Conservation (phyloP, 352 stramenopile genomes). For the Phytophthora vignae region DNA sequence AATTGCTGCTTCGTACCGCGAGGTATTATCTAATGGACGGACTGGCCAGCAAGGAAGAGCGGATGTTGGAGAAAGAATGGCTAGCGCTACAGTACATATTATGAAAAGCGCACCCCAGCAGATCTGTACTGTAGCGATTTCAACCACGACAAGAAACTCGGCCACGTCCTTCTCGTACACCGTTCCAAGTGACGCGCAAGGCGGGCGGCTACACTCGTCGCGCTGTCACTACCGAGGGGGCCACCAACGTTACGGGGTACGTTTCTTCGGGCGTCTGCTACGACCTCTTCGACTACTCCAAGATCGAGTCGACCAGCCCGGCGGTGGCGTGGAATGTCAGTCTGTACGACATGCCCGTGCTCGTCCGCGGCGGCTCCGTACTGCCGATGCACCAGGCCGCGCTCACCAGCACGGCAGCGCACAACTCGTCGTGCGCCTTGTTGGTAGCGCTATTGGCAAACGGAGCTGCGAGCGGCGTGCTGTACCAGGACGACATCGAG, state of each 20-base stretch:
- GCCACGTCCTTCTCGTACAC: no score
- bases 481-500: conserved; percentile 68
- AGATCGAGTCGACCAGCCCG: conserved; percentile 23
- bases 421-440: conserved; percentile 57
- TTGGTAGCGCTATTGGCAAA: conserved; percentile 45
- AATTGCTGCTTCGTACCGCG: no score
- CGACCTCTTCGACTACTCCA: conserved; percentile 63
- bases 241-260: conserved; percentile 54
- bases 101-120: no score
- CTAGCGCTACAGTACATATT: no score
- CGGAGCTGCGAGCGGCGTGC: conserved; percentile 41
- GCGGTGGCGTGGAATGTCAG: conserved; percentile 41
- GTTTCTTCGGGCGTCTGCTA: conserved; percentile 60
- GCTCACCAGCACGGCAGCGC: conserved; percentile 55
- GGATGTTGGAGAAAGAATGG: no score
- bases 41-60: no score
- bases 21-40: no score
- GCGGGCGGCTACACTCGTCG: no score
- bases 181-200: no score
- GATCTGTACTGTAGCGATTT: no score
- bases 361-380: conserved; percentile 59
- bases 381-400: conserved; percentile 56
- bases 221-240: conserved; percentile 34
- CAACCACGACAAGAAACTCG: no score
- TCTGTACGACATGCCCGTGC: conserved; percentile 69